These are phyloP conservation scores for Trypanosomatidae sp. DNA, from an alignment of 208 protist species.

Conservation along the genomic window DNA sequence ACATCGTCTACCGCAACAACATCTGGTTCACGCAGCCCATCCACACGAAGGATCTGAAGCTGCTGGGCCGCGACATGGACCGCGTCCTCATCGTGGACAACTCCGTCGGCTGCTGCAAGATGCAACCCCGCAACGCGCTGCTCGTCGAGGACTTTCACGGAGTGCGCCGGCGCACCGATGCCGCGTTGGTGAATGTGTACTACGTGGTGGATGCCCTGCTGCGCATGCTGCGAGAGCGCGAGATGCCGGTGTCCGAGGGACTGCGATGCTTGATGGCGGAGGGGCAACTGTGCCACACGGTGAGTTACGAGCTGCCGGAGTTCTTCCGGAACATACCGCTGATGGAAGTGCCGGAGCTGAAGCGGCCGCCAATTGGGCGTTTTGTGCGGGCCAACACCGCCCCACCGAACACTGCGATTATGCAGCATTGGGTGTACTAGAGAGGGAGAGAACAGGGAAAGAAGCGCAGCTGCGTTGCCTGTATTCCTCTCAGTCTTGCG, in stretches of 20 bases:
- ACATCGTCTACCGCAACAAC: conserved; percentile 85
- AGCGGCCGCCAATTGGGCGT: conserved; percentile 72
- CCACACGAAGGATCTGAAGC: conserved; percentile 92
- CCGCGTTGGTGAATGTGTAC: conserved; percentile 88
- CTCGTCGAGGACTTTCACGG: conserved; percentile 91
- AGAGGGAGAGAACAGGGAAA: neutral
- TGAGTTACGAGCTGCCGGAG: conserved; percentile 58
- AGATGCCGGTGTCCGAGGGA: conserved; percentile 46
- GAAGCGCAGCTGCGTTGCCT: no score
- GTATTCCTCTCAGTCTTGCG: no score
- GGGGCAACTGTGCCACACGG: conserved; percentile 62
- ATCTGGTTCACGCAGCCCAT: conserved; percentile 92
- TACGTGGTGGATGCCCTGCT: conserved; percentile 83
- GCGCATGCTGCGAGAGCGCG: conserved; percentile 34
- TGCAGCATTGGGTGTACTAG: conserved; percentile 88
- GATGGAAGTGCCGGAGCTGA: conserved; percentile 71
- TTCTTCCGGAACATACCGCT: conserved; percentile 73
- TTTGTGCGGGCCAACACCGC: conserved; percentile 66
- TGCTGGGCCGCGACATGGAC: conserved; percentile 91
- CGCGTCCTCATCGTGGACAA: conserved; percentile 92
- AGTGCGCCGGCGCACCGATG: conserved; percentile 50
- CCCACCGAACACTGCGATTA: conserved; percentile 57
- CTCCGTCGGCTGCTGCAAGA: conserved; percentile 90
- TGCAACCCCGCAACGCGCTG: conserved; percentile 83
- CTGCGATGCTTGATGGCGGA: conserved; percentile 52